Evolutionary conservation across 176 grass and related monocot species (phyloP).

Genomic region (Pharus latifolius): DNA sequence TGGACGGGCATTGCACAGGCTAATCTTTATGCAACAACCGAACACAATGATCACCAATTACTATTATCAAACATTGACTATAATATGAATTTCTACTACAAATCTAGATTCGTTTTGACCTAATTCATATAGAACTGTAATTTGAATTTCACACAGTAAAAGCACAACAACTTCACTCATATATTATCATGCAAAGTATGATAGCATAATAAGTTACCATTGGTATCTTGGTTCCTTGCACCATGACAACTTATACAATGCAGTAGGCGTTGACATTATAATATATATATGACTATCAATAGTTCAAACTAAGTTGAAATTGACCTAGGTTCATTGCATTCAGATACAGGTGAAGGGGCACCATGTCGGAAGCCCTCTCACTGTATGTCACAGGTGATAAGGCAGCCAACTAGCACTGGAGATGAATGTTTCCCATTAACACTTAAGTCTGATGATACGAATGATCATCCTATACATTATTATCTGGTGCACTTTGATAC

Average conservation of each 20-base stretch:
- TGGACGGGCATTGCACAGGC: not conserved
- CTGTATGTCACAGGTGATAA: too few species aligned
- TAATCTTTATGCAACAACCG: not conserved
- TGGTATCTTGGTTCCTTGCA: not conserved
- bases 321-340: too few species aligned
- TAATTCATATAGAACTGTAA: not conserved
- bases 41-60: not conserved
- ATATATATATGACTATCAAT: not conserved
- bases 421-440: too few species aligned
- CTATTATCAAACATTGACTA: not conserved
- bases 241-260: not conserved
- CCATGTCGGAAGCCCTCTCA: too few species aligned
- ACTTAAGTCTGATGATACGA: too few species aligned
- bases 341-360: too few species aligned
- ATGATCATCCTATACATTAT: too few species aligned
- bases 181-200: not conserved
- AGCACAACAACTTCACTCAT: not conserved
- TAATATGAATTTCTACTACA: not conserved
- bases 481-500: too few species aligned
- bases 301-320: not conserved
- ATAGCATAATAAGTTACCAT: not conserved
- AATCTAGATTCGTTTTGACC: not conserved
- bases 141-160: not conserved
- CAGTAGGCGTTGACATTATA: too few species aligned
- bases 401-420: too few species aligned